Base-by-base conservation (phyloP, 179 eudicot genomes). In the Actinidia polygama region DNA sequence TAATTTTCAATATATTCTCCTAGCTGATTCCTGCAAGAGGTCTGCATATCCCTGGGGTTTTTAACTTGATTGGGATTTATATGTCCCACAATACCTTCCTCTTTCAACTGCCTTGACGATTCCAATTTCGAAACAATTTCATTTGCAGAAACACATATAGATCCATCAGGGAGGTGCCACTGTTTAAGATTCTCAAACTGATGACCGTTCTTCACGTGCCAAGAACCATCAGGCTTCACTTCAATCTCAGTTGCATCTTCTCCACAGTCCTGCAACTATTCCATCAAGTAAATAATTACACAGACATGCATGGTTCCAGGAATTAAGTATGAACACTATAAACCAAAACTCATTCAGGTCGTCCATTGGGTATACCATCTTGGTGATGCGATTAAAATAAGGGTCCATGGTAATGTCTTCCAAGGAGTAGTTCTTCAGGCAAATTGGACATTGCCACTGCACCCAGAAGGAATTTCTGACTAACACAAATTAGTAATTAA, bases 391-490 rank as follows among this genome's bases (percentile, higher is more conserved):
- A 84, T 90, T 90, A 86, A 91, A 91, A 89, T 91, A 93, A 70
- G 94, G 94, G 85, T 92, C 95, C 83, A 92, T 77, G 79, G 82
- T 86, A 79, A 91, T 24, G 80, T 92, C 88, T 80, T 91, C 93
- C 84, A 91, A 79, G 40, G 89, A 87, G 83, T 90, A 91, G 88
- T 93, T 93, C 85, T 88, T 91, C 78, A 93, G 87, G 88, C 96
- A 93, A 78, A 90, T 87, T 66, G 96, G 96, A 80, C 96, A 93
- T 72, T 93, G 96, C 96, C 96, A 93, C 95, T 92, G 95, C 87
- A 92, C 72, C 66, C 78, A 89, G 11, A 79, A 58, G 80, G 51
- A 73, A 44, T 49, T 36, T 70, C 50, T n/a, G 70, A 10, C 26
- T 16, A 19, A 30, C 40, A 61, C 8, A 26, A 23, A 44, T 10